Percentiles rank a stretch among this genome's conserved stretches.
Conservation (phyloP, 148 eudicot species). For the Vaccinium corymbosum region DNA sequence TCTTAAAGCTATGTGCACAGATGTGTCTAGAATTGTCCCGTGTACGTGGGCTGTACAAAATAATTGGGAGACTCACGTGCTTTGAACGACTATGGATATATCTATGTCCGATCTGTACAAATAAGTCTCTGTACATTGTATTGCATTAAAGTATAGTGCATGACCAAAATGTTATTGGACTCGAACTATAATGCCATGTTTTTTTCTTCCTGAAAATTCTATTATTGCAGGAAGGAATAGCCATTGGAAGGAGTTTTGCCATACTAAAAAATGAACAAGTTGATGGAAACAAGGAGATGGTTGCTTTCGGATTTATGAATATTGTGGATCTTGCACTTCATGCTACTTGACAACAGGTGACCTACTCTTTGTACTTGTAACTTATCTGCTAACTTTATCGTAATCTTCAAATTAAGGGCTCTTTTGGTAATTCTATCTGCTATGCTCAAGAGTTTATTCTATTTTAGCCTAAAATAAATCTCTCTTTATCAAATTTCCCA, state of each 20-base stretch:
- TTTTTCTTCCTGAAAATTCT: neutral
- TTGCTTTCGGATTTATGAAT: conserved; percentile 94
- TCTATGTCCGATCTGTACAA: neutral
- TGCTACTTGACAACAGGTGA: conserved; percentile 92
- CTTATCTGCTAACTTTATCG: neutral
- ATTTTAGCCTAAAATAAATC: no score
- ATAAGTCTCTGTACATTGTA: no score
- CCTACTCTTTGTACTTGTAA: neutral
- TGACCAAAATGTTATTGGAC: neutral
- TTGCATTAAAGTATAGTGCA: neutral
- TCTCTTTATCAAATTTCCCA: no score
- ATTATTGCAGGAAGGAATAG: conserved; percentile 76
- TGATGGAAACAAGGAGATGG: conserved; percentile 97
- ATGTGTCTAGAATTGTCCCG: no score
- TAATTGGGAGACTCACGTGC: no score
- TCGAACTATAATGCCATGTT: neutral
- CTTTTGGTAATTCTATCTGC: neutral
- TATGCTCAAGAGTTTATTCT: neutral
- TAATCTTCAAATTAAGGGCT: neutral
- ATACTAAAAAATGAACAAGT: conserved; percentile 58
- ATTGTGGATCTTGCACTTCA: conserved; percentile 76
- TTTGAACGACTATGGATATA: no score
- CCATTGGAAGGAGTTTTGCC: conserved; percentile 90
- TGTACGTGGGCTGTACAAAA: no score
- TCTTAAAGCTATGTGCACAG: no score